Percentiles rank a stretch among this genome's conserved stretches.
Conservation (phyloP, 2,329 filamentous ascomycete species). For the Cercospora sp. region DNA sequence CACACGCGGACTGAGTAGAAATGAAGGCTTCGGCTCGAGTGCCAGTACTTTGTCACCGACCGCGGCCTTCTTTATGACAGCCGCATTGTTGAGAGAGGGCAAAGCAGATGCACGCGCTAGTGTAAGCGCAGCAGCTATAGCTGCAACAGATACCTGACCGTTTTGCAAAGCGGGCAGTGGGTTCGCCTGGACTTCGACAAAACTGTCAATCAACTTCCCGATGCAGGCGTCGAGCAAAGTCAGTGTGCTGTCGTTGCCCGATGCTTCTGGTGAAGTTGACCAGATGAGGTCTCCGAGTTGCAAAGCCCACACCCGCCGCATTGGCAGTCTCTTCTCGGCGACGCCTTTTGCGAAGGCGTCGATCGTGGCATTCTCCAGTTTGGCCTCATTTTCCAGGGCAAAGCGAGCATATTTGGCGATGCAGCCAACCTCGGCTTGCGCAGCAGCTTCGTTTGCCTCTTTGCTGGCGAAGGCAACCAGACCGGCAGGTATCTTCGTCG, state of each 20-base stretch:
- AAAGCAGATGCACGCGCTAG: slow-evolving; percentile 56
- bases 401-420: slow-evolving; percentile 66
- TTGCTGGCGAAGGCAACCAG: slow-evolving; percentile 72
- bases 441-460: slow-evolving; percentile 83
- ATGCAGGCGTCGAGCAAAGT: slow-evolving; percentile 53
- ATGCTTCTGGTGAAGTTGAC: slow-evolving; percentile 50
- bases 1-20: slow-evolving; percentile 78
- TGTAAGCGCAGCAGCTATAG: slow-evolving; percentile 68
- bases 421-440: slow-evolving; percentile 72
- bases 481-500: slow-evolving; percentile 65
- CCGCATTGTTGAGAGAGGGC: slow-evolving; percentile 54
- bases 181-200: slow-evolving; percentile 76
- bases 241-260: slow-evolving; percentile 50
- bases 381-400: slow-evolving; percentile 60
- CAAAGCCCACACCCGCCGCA: slow-evolving; percentile 78
- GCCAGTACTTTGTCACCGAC: slow-evolving; percentile 66
- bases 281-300: slow-evolving; percentile 71
- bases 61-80: slow-evolving; percentile 62
- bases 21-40: slow-evolving; percentile 78
- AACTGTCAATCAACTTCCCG: slow-evolving; percentile 65
- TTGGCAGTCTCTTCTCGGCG: slow-evolving; percentile 76
- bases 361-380: slow-evolving; percentile 64
- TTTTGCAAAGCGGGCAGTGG: slow-evolving; percentile 76
- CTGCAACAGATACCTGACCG: slow-evolving; percentile 77
- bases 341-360: slow-evolving; percentile 80